A percentile compares a stretch with the other conserved stretches of the same genome.
Evolutionary conservation across 2,329 filamentous ascomycete species (phyloP).

Genomic region (Fusarium foetens): DNA sequence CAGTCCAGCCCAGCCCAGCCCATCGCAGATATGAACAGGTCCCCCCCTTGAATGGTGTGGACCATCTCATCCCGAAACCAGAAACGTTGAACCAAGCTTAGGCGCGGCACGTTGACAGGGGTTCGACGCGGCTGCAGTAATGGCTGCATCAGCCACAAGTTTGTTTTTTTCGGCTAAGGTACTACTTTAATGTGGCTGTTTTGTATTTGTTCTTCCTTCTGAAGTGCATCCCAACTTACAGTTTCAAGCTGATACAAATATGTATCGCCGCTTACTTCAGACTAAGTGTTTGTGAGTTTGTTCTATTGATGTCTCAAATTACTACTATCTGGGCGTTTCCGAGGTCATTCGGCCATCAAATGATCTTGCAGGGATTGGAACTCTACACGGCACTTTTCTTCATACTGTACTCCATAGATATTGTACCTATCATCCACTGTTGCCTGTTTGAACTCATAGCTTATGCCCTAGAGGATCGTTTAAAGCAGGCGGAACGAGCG

Average conservation of each 20-base stretch:
- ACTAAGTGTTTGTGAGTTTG: neutral
- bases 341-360: neutral
- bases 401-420: neutral
- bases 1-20: neutral
- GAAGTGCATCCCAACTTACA: neutral
- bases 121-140: constrained; percentile 41
- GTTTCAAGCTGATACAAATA: neutral
- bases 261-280: neutral
- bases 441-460: neutral
- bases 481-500: neutral
- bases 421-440: neutral
- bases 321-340: neutral
- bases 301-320: neutral
- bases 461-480: neutral
- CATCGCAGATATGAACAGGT: neutral
- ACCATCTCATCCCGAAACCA: constrained; percentile 37
- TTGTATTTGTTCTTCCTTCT: neutral
- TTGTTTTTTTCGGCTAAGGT: constrained; percentile 33
- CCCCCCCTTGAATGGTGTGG: constrained; percentile 26
- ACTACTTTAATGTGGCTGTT: constrained; percentile 17
- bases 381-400: neutral
- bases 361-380: neutral
- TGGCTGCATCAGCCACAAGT: constrained; percentile 40
- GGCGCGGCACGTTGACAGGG: constrained; percentile 45
- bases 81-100: constrained; percentile 48